Evolutionary conservation across 192 early-diverging fungal species (phyloP).

Genomic region (Gaertneriomyces sp.): DNA sequence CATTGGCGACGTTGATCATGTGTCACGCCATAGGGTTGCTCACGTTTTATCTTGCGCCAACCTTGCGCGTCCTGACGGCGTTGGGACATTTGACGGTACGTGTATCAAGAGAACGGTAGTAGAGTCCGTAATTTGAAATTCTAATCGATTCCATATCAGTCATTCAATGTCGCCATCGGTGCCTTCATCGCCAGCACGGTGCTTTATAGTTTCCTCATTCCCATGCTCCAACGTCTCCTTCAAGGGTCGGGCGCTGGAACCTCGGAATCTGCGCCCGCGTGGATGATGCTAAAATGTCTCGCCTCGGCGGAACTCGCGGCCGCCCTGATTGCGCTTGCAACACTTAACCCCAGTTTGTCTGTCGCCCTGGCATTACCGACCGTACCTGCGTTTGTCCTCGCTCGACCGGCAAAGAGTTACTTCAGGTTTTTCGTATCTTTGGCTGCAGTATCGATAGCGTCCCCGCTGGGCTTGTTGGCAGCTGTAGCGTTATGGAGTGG

Average conservation of each 20-base stretch:
- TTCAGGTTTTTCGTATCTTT: conserved; percentile 16
- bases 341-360: conserved; percentile 43
- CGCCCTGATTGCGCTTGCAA: conserved; percentile 33
- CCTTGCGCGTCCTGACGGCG: conserved; percentile 10
- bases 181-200: conserved; percentile 9
- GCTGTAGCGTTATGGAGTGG: conserved; percentile 11
- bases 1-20: conserved; percentile 21
- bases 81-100: conserved; percentile 16
- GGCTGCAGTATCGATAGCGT: conserved; percentile 20
- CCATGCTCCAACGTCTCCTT: conserved; percentile 31
- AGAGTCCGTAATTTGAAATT: background rate
- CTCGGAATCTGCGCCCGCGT: conserved; percentile 21
- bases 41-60: conserved; percentile 25
- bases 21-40: conserved; percentile 19
- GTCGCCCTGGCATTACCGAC: conserved; percentile 33
- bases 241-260: conserved; percentile 25
- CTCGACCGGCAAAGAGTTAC: conserved; percentile 14
- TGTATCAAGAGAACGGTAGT: conserved; percentile 6
- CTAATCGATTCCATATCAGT: conserved; percentile 6
- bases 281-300: conserved; percentile 44
- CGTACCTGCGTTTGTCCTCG: conserved; percentile 36
- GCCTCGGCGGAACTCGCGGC: conserved; percentile 26
- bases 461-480: conserved; percentile 32
- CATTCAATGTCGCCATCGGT: conserved; percentile 10
- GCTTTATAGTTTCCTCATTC: conserved; percentile 28